Evolutionary conservation across 768 basidiomycete genomes (phyloP), one percentile per base, ranked within the genome.

Genomic region (Fomitopsis serialis): DNA sequence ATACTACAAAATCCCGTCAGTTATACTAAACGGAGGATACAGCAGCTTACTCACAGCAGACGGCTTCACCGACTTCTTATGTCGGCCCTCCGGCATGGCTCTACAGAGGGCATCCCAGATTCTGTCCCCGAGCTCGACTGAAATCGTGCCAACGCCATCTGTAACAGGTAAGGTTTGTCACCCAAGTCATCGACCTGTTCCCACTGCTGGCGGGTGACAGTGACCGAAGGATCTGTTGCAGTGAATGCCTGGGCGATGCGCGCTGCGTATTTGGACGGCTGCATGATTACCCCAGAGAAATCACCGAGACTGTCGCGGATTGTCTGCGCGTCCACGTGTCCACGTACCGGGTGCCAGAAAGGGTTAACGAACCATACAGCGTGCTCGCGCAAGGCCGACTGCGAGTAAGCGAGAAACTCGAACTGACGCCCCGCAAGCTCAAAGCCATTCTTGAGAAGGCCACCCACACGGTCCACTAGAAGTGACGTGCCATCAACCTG

Each of bases 171-270:
- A 23, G 55, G 66, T 22, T 71, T 66, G 12, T 64, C 58, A 15
- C 74, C 74, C 11, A 90, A 68, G 63, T 92, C 90, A 0, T 65
- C 62, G 44, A 89, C 76, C 52, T 76, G 70, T 47, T 81, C 76
- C 82, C 90, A 91, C 59, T 92, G 75, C 42, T 73, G 56, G 2
- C 66, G 67, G 7, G 57, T 53, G 46, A 92, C 81, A 21, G 64
- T 66, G 19, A 91, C 81, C 1, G 87, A 87, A 0, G 84, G 79
- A 56, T 89, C 84, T 1, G 92, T 94, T 2, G 87, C 84, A 0
- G 88, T 89, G 61, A 94, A 92, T 0, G 88, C 87, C 68, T 91
- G 91, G 7, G 87, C 84, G 54, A 93, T 71, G 19, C 92, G 80
- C 13, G 92, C 92, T 6, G 89, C 92, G 60, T 81, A 89, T 66